These are phyloP conservation scores for Cladobotryum mycophilum DNA, from an alignment of 2,329 filamentous ascomycete genomes.

Conservation along the genomic window DNA sequence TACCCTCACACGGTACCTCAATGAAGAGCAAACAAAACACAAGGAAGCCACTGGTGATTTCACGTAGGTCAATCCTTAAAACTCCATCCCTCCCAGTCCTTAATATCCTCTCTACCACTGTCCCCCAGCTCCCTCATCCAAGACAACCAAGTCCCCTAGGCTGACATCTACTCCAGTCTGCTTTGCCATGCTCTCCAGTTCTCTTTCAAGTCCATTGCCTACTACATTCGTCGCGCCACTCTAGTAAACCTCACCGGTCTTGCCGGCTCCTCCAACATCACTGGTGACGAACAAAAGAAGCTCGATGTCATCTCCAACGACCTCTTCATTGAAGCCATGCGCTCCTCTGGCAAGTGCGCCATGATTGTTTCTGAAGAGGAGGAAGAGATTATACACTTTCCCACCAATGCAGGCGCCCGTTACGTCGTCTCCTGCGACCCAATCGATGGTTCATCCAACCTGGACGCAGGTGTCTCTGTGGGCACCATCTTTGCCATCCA, in stretches of 20 bases:
- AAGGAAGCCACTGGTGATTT: constrained; percentile 97
- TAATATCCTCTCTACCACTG: background rate
- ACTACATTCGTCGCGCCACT: constrained; percentile 95
- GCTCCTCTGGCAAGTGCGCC: constrained; percentile 81
- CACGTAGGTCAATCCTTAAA: constrained; percentile 57
- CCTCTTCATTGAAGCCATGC: constrained; percentile 93
- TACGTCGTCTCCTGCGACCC: constrained; percentile 97
- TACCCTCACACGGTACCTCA: constrained; percentile 90
- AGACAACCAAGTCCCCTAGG: background rate
- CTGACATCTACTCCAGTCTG: constrained; percentile 51
- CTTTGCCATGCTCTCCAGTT: constrained; percentile 97
- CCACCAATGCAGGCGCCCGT: constrained; percentile 64
- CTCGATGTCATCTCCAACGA: constrained; percentile 99
- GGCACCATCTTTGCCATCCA: constrained; percentile 96
- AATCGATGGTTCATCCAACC: constrained; percentile 95
- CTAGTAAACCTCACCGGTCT: constrained; percentile 94
- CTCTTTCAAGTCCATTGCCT: constrained; percentile 98
- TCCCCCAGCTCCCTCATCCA: background rate
- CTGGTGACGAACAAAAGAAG: constrained; percentile 98
- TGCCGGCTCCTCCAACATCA: constrained; percentile 89
- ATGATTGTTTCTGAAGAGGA: constrained; percentile 97
- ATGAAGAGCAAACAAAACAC: constrained; percentile 90
- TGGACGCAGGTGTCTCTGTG: constrained; percentile 95
- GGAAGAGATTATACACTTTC: constrained; percentile 85
- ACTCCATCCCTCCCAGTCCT: background rate